Percentiles rank a stretch among this genome's conserved stretches.
These are phyloP conservation scores for Excoecaria cochinchinensis DNA, from an alignment of 345 rosid genomes.

Conservation along the genomic window DNA sequence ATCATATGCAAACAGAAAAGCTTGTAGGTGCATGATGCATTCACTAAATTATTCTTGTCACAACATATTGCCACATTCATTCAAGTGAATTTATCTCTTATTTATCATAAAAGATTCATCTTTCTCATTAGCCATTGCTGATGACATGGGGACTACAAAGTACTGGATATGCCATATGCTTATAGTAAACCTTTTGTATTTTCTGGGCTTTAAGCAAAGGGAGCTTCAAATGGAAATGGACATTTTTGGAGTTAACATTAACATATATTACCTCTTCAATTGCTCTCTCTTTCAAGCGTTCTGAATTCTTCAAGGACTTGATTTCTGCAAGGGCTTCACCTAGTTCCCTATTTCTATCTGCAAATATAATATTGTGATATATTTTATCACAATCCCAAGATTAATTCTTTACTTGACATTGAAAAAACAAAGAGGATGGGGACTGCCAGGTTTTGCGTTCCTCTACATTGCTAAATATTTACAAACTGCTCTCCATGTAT, in stretches of 20 bases:
- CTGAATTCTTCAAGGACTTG: conserved; percentile 41
- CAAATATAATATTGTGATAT: background rate
- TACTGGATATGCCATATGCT: background rate
- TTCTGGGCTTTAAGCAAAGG: background rate
- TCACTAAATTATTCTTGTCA: background rate
- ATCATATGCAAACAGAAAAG: background rate
- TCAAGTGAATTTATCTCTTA: background rate
- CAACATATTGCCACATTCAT: background rate
- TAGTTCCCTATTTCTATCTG: conserved; percentile 50
- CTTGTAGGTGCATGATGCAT: background rate
- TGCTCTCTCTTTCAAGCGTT: conserved; percentile 44
- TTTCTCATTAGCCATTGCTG: background rate
- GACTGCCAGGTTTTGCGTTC: background rate
- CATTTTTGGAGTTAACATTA: background rate
- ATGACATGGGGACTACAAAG: background rate
- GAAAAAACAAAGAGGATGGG: background rate
- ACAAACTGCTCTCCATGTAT: background rate
- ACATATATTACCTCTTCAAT: conserved; percentile 44
- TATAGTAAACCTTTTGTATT: conserved; percentile 2
- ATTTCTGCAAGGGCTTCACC: conserved; percentile 47
- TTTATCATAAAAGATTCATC: background rate
- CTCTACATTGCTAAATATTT: background rate
- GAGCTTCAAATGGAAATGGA: background rate
- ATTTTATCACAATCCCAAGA: background rate
- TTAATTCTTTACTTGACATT: background rate